Evolutionary conservation across 257 asterid genomes (phyloP), one percentile per base, ranked within the genome.

Genomic region (Cruciata laevipes): DNA sequence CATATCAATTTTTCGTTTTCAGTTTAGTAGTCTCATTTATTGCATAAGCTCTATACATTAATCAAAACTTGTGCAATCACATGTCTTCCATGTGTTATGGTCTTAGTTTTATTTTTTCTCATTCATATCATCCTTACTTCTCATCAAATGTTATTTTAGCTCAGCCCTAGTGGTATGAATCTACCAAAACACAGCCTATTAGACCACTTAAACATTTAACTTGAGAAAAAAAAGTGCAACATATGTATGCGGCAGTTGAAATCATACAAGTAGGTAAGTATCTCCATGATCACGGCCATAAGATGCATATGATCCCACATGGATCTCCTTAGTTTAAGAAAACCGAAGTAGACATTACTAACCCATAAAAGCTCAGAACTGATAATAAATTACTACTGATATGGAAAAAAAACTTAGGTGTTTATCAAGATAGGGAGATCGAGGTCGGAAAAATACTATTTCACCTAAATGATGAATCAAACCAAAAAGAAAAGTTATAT

Each of bases 391-490:
- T 4, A 20, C 10, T 35, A 30, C 47, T 32, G 47, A 0, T 14
- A 65, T 8, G 20, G 55, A 61, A 70, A 71, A 37, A 70, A 33
- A 62, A 32, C 49, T 24, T 12, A 47, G 30, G 60, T 53, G 20
- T 7, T 23, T 63, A 53, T 52, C 53, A 63, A 57, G 65, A 51
- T 55, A 23, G 11, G 13, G 65, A 37, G 31, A 27, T 25, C 16
- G 56, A 12, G 14, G 32, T 42, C 12, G 49, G 35, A 63, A 20
- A 23, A 40, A 27, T 31, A 32, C 57, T 47, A 47, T 30, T 66
- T 31, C 37, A 21, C 61, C 10, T 17, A 10, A 66, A 11, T 52
- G 44, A 4, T 3, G 13, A 64, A 12, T 32, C 70, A 65, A 25
- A 55, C 30, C 51, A 56, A 65, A 25, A 55, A n/a, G 20, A 27